Conservation (phyloP, 2,329 filamentous ascomycete genomes). For the Trichoderma polysporum region DNA sequence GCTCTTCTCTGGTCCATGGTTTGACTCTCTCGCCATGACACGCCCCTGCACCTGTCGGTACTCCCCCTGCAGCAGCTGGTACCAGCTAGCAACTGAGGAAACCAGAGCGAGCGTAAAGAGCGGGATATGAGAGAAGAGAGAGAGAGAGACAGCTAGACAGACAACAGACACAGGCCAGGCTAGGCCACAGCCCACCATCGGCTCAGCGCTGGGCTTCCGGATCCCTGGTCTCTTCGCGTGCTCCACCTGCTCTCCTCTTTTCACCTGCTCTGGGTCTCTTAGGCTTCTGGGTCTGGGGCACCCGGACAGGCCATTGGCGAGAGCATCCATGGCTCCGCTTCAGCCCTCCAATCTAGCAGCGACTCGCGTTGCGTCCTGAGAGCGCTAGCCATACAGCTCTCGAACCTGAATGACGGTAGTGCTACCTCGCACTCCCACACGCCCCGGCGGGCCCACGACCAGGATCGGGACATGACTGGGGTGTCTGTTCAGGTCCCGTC, state of each 20-base stretch:
- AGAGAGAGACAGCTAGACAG: not conserved
- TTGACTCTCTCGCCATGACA: not conserved
- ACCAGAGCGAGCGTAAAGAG: not conserved
- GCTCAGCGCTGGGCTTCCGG: slow-evolving; percentile 16
- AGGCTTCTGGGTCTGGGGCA: slow-evolving; percentile 1
- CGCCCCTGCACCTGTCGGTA: slow-evolving; percentile 10
- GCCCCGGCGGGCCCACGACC: slow-evolving; percentile 9
- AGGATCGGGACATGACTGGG: slow-evolving; percentile 16
- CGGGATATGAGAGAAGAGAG: not conserved
- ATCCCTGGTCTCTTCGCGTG: slow-evolving; percentile 2
- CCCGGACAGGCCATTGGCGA: not conserved
- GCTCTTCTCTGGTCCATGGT: not conserved
- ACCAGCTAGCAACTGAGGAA: slow-evolving; percentile 3
- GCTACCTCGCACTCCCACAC: slow-evolving; percentile 18
- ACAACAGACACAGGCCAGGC: not conserved
- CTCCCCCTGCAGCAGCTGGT: slow-evolving; percentile 16
- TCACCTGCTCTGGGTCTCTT: slow-evolving; percentile 3
- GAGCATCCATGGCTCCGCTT: slow-evolving; percentile 28
- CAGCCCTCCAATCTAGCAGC: slow-evolving; percentile 41
- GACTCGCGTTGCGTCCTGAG: slow-evolving; percentile 30
- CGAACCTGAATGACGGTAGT: slow-evolving; percentile 23
- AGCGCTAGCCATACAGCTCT: slow-evolving; percentile 26
- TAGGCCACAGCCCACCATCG: not conserved
- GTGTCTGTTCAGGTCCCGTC: slow-evolving; percentile 19
- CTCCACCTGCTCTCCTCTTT: slow-evolving; percentile 4